These are phyloP conservation scores for Mrakia gelida DNA, from an alignment of 768 basidiomycete species.

Conservation along the genomic window DNA sequence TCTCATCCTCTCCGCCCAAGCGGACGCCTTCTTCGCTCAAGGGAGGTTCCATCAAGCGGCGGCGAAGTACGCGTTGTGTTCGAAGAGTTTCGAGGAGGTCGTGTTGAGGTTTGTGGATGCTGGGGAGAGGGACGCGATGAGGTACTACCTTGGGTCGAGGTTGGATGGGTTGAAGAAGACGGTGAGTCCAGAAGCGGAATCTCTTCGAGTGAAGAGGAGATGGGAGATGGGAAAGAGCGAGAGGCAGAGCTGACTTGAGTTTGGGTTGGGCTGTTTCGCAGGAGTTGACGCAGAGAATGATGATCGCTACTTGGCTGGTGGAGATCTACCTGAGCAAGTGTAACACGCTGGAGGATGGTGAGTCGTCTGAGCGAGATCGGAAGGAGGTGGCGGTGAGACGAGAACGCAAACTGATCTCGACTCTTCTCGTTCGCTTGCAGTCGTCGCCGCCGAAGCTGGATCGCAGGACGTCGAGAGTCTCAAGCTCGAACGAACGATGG, in stretches of 20 bases:
- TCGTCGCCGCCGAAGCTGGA: constrained; percentile 70
- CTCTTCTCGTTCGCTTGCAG: not conserved
- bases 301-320: constrained; percentile 96
- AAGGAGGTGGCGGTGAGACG: not conserved
- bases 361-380: not conserved
- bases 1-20: constrained; percentile 75
- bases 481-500: constrained; percentile 66
- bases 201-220: no score
- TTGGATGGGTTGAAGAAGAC: constrained; percentile 78
- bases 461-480: constrained; percentile 79
- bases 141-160: constrained; percentile 82
- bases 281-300: constrained; percentile 92
- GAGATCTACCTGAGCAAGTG: constrained; percentile 96
- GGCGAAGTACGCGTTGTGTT: constrained; percentile 80
- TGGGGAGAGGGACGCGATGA: constrained; percentile 80
- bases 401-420: not conserved
- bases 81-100: constrained; percentile 67
- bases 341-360: constrained; percentile 82
- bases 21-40: constrained; percentile 68
- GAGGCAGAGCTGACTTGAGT: not conserved
- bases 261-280: constrained; percentile 43
- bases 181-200: constrained; percentile 56
- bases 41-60: constrained; percentile 86
- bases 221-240: not conserved
- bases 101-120: constrained; percentile 82